phyloP scores from a whole-genome alignment of 305 asterid genomes.

The Ajuga reptans region DNA sequence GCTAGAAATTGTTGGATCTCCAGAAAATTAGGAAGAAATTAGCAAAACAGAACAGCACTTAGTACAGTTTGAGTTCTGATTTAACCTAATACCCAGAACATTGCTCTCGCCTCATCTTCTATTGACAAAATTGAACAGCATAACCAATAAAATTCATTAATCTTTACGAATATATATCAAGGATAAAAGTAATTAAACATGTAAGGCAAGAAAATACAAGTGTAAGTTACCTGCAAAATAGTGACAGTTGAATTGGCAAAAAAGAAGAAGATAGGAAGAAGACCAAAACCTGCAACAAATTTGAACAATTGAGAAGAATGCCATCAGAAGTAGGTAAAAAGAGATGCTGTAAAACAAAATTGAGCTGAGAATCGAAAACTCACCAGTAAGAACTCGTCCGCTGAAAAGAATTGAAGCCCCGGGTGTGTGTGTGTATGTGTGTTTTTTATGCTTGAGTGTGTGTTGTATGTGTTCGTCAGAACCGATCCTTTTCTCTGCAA shows the following conservation, averaged over 20 bases:
- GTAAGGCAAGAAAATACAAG: neutral
- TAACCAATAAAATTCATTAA: neutral
- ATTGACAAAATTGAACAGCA: neutral
- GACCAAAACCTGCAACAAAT: constrained; percentile 11
- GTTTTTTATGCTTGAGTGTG: too few relatives aligned
- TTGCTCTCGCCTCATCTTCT: neutral
- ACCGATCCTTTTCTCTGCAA: constrained; percentile 13
- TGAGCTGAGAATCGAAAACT: constrained; percentile 21
- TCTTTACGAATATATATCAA: neutral
- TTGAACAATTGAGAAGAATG: neutral
- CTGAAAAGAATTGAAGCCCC: neutral
- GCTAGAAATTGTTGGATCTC: too few relatives aligned
- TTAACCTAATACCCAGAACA: neutral
- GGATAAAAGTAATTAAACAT: neutral
- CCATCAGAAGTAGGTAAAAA: too few relatives aligned
- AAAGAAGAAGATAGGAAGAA: neutral
- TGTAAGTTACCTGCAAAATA: constrained; percentile 9
- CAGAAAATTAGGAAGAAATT: too few relatives aligned
- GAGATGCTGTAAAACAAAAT: neutral
- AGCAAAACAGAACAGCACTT: neutral
- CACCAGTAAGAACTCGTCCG: constrained; percentile 6
- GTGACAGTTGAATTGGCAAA: neutral
- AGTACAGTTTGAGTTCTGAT: neutral
- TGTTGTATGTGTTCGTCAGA: constrained; percentile 14
- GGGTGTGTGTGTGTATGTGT: too few relatives aligned